Conservation (phyloP, 2,329 filamentous ascomycete species). For the Aspergillus sp. region DNA sequence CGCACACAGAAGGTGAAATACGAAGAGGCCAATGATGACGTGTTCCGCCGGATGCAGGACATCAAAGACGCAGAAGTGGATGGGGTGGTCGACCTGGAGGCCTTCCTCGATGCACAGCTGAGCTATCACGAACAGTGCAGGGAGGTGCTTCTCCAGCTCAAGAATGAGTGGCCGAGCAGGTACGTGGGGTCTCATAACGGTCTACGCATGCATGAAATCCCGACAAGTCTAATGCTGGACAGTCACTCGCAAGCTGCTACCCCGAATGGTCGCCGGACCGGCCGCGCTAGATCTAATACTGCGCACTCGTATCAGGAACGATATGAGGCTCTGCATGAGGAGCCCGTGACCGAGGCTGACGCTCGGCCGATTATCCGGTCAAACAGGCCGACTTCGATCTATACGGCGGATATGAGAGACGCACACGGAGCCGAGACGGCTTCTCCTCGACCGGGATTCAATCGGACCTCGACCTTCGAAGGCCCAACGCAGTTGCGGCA, state of each 20-base stretch:
- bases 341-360: conserved; percentile 48
- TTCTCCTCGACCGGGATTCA: conserved; percentile 48
- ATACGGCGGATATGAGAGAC: conserved; percentile 38
- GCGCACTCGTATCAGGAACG: conserved; percentile 63
- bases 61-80: conserved; percentile 90
- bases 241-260: conserved; percentile 27
- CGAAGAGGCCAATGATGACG: conserved; percentile 91
- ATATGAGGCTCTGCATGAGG: conserved; percentile 57
- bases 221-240: conserved; percentile 6
- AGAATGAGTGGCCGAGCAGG: conserved; percentile 67
- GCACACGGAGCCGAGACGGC: conserved; percentile 40
- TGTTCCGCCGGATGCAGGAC: conserved; percentile 88
- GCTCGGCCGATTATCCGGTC: conserved; percentile 56
- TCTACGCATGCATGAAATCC: too few species aligned
- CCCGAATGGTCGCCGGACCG: conserved; percentile 40
- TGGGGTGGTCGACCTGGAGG: conserved; percentile 72
- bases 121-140: conserved; percentile 88
- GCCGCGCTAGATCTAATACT: conserved; percentile 62
- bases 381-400: conserved; percentile 34
- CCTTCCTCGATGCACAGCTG: conserved; percentile 84
- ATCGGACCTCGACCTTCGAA: conserved; percentile 59
- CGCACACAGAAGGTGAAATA: conserved; percentile 91
- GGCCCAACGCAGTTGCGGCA: conserved; percentile 53
- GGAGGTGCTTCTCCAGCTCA: conserved; percentile 72
- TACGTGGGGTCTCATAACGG: background rate